Percentiles rank a stretch among this genome's conserved stretches.
Conservation (phyloP, 306 rosid species). For the Quercus wislizeni region DNA sequence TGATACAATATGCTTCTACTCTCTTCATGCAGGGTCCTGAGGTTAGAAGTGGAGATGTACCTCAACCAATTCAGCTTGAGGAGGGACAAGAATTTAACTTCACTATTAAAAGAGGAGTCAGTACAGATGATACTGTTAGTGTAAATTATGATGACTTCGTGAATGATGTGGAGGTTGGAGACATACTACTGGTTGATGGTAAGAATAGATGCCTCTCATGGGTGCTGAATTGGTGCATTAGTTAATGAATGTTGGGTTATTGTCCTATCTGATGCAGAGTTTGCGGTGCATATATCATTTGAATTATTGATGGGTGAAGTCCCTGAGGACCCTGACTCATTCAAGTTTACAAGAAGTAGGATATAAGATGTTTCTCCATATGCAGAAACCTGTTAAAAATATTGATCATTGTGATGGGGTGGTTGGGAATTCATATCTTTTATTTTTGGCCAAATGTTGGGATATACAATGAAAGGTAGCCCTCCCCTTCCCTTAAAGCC, state of each 20-base stretch:
- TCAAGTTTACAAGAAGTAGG: neutral
- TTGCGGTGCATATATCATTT: neutral
- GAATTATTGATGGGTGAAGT: neutral
- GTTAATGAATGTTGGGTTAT: neutral
- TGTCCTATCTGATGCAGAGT: neutral
- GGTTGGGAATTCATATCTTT: neutral
- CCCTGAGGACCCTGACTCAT: neutral
- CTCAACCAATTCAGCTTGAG: slow-evolving; percentile 60
- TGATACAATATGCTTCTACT: slow-evolving; percentile 2
- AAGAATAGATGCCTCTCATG: slow-evolving; percentile 17
- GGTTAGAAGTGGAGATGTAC: slow-evolving; percentile 93
- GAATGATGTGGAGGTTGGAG: slow-evolving; percentile 89
- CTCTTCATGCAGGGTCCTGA: slow-evolving; percentile 86
- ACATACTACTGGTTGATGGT: slow-evolving; percentile 86
- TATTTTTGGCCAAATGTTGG: too few relatives aligned
- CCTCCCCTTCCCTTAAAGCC: too few relatives aligned
- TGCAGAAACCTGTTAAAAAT: neutral
- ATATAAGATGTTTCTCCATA: neutral
- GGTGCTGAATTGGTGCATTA: slow-evolving; percentile 7
- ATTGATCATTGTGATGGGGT: neutral
- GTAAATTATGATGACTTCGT: slow-evolving; percentile 91
- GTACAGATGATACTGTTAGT: slow-evolving; percentile 70
- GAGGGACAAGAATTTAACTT: slow-evolving; percentile 83
- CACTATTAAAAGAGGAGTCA: slow-evolving; percentile 84
- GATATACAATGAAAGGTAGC: too few relatives aligned